These are phyloP conservation scores for Penicillium antarcticum DNA, from an alignment of 495 filamentous ascomycete species.

Conservation along the genomic window DNA sequence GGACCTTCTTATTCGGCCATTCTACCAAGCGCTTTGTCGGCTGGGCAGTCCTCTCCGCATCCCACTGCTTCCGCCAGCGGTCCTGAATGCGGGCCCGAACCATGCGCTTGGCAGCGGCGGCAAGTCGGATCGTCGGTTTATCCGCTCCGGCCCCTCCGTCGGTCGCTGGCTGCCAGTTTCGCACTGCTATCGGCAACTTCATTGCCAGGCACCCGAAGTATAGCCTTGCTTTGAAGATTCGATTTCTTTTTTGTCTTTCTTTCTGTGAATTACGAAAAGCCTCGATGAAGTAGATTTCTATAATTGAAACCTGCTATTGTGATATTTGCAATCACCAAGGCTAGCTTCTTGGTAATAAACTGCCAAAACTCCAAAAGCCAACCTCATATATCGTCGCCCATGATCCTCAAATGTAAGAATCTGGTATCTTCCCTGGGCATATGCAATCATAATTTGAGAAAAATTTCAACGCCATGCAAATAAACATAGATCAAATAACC, in stretches of 20 bases:
- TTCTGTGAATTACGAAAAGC: too few species aligned
- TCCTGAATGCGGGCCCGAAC: background rate
- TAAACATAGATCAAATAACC: background rate
- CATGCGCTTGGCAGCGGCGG: background rate
- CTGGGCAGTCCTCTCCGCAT: too few species aligned
- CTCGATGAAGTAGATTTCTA: background rate
- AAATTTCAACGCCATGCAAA: conserved; percentile 20
- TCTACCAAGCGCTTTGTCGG: too few species aligned
- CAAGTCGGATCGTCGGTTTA: background rate
- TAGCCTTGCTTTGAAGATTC: too few species aligned
- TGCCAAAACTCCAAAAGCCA: background rate
- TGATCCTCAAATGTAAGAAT: conserved; percentile 1
- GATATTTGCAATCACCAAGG: background rate
- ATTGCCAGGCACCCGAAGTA: conserved; percentile 21
- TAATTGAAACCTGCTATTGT: background rate
- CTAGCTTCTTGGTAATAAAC: background rate
- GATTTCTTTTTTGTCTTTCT: too few species aligned
- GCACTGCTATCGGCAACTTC: conserved; percentile 15
- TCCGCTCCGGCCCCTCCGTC: background rate
- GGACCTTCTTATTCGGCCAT: background rate
- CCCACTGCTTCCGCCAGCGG: too few species aligned
- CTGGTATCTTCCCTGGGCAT: conserved; percentile 16
- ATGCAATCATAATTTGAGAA: conserved; percentile 12
- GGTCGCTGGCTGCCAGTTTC: background rate
- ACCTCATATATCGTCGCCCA: background rate